These are phyloP conservation scores for Aspergillus alliaceus DNA, from an alignment of 2,329 filamentous ascomycete genomes.

Conservation along the genomic window DNA sequence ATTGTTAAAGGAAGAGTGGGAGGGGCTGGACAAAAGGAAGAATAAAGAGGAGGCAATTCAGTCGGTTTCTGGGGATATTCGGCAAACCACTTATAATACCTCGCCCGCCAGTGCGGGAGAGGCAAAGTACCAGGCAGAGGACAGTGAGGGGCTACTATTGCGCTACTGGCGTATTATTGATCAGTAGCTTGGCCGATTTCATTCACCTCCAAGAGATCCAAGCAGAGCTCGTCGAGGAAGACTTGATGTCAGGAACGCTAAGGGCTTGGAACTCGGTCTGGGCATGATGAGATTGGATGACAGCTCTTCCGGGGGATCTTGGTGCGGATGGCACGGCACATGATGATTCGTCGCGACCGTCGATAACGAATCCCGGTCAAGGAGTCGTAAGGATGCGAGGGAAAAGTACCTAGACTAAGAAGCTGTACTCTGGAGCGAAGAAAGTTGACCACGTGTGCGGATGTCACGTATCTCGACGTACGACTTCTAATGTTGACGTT, in stretches of 20 bases:
- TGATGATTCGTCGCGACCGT: not conserved
- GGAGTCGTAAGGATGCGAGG: not conserved
- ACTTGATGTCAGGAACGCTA: constrained; percentile 8
- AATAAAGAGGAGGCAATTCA: not conserved
- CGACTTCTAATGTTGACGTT: not conserved
- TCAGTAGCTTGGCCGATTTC: constrained; percentile 19
- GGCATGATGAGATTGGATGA: constrained; percentile 4
- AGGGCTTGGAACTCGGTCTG: constrained; percentile 11
- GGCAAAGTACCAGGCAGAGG: constrained; percentile 1
- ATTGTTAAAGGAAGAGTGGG: not conserved
- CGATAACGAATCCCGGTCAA: not conserved
- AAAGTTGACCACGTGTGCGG: too few species aligned
- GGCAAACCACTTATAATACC: constrained; percentile 1
- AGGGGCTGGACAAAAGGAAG: not conserved
- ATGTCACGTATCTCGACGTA: too few species aligned
- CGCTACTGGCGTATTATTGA: constrained; percentile 9
- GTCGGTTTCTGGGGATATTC: not conserved
- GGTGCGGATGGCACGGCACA: not conserved
- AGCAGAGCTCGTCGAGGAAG: not conserved
- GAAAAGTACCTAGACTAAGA: too few species aligned
- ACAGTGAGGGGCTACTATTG: constrained; percentile 16
- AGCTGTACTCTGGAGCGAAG: too few species aligned
- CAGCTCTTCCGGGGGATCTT: constrained; percentile 1
- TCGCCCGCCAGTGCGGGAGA: not conserved
- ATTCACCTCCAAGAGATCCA: not conserved